phyloP scores from a whole-genome alignment of 108 stramenopile genomes.

The Pseudonitzschia multiseries region DNA sequence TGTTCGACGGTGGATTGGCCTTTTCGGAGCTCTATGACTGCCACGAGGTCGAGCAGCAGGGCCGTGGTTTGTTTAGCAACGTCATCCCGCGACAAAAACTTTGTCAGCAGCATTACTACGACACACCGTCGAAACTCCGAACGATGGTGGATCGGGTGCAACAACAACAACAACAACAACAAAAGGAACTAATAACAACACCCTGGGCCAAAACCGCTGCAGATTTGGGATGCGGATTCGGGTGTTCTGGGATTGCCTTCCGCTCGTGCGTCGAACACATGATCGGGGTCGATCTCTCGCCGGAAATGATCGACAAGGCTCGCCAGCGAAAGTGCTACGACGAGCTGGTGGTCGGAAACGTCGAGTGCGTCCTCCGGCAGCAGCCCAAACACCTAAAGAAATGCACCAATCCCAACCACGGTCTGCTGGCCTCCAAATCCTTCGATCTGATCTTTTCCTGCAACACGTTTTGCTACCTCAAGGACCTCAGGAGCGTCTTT shows the following conservation, averaged over 20 bases:
- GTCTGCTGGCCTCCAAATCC: neutral
- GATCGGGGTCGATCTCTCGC: constrained; percentile 62
- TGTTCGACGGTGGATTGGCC: constrained; percentile 74
- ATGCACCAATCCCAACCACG: neutral
- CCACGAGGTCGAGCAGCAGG: constrained; percentile 45
- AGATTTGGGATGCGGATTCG: constrained; percentile 75
- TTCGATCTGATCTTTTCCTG: constrained; percentile 72
- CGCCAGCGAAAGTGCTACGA: constrained; percentile 60
- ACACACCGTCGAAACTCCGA: neutral
- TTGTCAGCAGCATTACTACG: neutral
- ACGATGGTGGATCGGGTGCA: neutral
- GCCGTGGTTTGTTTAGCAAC: constrained; percentile 46
- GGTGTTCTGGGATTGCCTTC: constrained; percentile 58
- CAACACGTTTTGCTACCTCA: constrained; percentile 68
- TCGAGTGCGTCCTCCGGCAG: constrained; percentile 37
- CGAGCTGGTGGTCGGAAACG: constrained; percentile 50
- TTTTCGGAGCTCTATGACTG: constrained; percentile 44
- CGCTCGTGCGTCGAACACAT: constrained; percentile 35
- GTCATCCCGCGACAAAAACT: constrained; percentile 2
- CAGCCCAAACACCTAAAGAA: constrained; percentile 9
- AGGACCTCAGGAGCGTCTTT: constrained; percentile 47
- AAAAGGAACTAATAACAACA: no score
- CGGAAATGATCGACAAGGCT: constrained; percentile 70
- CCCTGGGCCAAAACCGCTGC: constrained; percentile 17
- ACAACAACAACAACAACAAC: neutral